Base-by-base conservation (phyloP, 495 filamentous ascomycete species). In the Hypoxylon fuscum region DNA sequence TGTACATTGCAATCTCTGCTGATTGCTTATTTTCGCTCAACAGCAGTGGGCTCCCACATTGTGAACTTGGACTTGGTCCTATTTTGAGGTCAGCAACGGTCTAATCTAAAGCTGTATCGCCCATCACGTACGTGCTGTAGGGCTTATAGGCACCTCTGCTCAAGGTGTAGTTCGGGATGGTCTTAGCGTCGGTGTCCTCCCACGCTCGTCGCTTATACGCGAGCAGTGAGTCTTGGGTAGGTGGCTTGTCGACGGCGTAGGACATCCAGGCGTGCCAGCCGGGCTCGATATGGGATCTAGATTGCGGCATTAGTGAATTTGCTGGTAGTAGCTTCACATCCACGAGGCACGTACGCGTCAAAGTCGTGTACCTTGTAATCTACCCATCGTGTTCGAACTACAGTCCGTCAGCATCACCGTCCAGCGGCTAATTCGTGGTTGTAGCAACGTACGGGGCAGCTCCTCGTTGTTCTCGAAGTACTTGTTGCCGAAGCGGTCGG, bases 221-320 rank as follows among this genome's bases (percentile, higher is more conserved):
- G 22, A 93, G 62, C 60, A 93, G 65, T 29, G 88, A 82, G 74
- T 99, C 95, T 64, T 86, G 72, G 18, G 79, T 83, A 3, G 95
- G 95, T 20, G 93, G 89, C 72, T 92, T 88, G 75, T 98, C 93
- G 54, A 96, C 88, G 76, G 90, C 77, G 77, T 99, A 97, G 41
- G 90, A 89, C 67, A 98, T 91, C 95, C 95, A 99, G 18, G 91
- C 91, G 76, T 98, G 95, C 93, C 95, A 98, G 79, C 93, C 91
- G 15, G 96, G 96, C 77, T 98, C 96, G 71, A 97, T 88, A 40
- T 98, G 93, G 55, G 85, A 77, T 23, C 87, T 91, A 31, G 14
- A 37, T 8, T 21, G 38, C 23, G 34, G 45, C 0, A 50, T 68
- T 68, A 63, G 68, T 15, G 9, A 14, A 38, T 7, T 27, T 5